Base-by-base conservation (phyloP, 2,329 filamentous ascomycete species). In the Aspergillus candidus region DNA sequence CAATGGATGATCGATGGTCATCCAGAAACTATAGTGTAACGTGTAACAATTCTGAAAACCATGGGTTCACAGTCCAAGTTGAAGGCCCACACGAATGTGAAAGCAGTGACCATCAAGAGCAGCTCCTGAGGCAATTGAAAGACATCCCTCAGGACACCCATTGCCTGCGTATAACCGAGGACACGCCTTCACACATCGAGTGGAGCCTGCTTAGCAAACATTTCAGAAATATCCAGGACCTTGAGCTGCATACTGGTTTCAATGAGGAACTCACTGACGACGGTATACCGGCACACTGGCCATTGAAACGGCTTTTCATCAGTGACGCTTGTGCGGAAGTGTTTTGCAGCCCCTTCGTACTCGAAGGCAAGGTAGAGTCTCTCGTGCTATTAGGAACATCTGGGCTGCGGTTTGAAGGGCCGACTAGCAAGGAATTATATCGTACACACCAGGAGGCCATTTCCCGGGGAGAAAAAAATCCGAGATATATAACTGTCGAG, bases 221-320 rank as follows among this genome's bases (percentile, higher is more conserved):
- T 39, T 58, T 61, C 40, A 42, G 38, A 13, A 38, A 33, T 10
- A 40, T 60, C 12, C 47, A 48, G 11, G 42, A 55, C 12, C 45
- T 60, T 6, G 44, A 54, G 29, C 32, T 58, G 5, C 30, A 50
- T 3, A 49, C 40, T 4, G 59, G 57, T 1, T 57, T 38, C 22
- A 43, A 57, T 11, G 58, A 60, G 41, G 32, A 53, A 0, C 40
- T 59, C 6, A 59, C 55, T 15, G 57, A 62, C 11, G 43, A 37
- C 12, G 40, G 51, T 3, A 47, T 61, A 11, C 58, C 58, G 12
- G 15, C 46, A 11, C 57, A 61, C 32, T 60, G 59, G 58, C 54
- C 52, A 1, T 31, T 59, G 8, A 44, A 54, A 15, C 47, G 50
- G 13, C 44, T 58, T 14, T 3, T 42, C 10, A 10, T 60, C 3